phyloP scores from a whole-genome alignment of 805 yeast genomes.

The Spathaspora girioi region DNA sequence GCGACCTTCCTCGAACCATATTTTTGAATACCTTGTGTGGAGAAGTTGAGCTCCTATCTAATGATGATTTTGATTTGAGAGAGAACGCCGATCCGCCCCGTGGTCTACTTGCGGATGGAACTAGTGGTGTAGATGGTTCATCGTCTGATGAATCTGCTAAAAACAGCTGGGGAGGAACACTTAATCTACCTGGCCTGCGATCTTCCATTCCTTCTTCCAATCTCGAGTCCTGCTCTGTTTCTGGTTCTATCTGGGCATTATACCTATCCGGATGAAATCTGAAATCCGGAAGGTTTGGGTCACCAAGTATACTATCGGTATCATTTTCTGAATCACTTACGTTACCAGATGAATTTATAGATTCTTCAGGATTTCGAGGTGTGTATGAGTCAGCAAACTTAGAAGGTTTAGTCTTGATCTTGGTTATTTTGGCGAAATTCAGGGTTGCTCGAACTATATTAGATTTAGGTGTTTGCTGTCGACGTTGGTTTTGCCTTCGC shows the following conservation, averaged over 20 bases:
- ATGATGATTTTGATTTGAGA: background rate
- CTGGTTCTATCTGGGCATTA: background rate
- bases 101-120: background rate
- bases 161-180: constrained; percentile 4
- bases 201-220: background rate
- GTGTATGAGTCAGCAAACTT: constrained; percentile 7
- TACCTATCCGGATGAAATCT: constrained; percentile 6
- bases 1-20: background rate
- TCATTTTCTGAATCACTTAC: constrained; percentile 7
- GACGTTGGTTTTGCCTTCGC: constrained; percentile 6
- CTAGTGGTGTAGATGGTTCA: background rate
- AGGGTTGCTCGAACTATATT: constrained; percentile 5
- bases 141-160: constrained; percentile 8
- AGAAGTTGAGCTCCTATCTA: background rate
- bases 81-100: background rate
- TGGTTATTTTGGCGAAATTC: constrained; percentile 6
- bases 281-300: constrained; percentile 3
- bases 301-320: background rate
- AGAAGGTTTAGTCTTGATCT: constrained; percentile 5
- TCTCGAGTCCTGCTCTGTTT: no score
- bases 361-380: constrained; percentile 5
- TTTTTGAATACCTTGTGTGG: background rate
- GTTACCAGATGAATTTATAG: background rate
- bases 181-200: background rate
- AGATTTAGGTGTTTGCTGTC: background rate